Evolutionary conservation across 805 yeast species (phyloP).

Genomic region (Wickerhamomyces tratensis): DNA sequence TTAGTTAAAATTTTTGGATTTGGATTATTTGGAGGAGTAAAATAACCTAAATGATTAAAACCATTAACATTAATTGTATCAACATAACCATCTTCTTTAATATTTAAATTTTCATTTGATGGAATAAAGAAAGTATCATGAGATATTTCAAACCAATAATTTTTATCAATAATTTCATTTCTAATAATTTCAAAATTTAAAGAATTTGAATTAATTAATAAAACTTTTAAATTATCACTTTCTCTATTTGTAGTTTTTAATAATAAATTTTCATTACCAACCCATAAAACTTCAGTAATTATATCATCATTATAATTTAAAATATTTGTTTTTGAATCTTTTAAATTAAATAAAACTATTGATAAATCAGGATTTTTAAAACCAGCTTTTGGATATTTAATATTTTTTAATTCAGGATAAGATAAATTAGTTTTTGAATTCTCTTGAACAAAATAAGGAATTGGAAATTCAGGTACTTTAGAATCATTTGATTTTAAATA

Average conservation of each 20-base stretch:
- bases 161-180: slow-evolving; percentile 20
- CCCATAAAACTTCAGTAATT: slow-evolving; percentile 67
- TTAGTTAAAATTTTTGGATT: slow-evolving; percentile 49
- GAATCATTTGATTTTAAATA: slow-evolving; percentile 65
- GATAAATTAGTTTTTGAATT: slow-evolving; percentile 26
- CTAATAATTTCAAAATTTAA: slow-evolving; percentile 33
- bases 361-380: slow-evolving; percentile 61
- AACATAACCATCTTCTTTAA: slow-evolving; percentile 71
- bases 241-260: slow-evolving; percentile 54
- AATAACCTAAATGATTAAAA: slow-evolving; percentile 72
- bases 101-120: too few relatives aligned
- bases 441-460: slow-evolving; percentile 62
- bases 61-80: slow-evolving; percentile 66
- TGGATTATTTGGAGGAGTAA: slow-evolving; percentile 49
- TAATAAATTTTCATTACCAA: slow-evolving; percentile 42
- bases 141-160: slow-evolving; percentile 72
- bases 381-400: slow-evolving; percentile 83
- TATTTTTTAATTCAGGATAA: slow-evolving; percentile 49
- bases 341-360: slow-evolving; percentile 33
- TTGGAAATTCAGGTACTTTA: slow-evolving; percentile 55
- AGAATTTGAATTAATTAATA: slow-evolving; percentile 36
- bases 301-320: slow-evolving; percentile 31
- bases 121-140: slow-evolving; percentile 42
- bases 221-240: slow-evolving; percentile 53
- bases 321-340: slow-evolving; percentile 6